A percentile compares a stretch with the other conserved stretches of the same genome.
phyloP scores from a whole-genome alignment of 495 filamentous ascomycete species.

The Monascus purpureus region DNA sequence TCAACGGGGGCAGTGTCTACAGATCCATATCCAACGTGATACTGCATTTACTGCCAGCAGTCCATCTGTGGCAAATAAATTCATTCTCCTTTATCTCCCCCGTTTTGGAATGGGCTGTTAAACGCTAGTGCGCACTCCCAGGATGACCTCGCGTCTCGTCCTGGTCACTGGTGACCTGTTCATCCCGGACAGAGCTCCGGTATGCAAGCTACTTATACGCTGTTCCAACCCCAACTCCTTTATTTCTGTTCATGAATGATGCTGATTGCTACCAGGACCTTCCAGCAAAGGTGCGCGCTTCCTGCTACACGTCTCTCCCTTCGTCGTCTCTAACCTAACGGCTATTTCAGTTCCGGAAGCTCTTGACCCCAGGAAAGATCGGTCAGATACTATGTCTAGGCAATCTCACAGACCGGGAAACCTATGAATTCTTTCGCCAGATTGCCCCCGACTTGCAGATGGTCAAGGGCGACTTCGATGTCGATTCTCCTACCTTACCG shows the following conservation, averaged over 20 bases:
- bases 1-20: too few relatives aligned
- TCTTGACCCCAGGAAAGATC: conserved; percentile 95
- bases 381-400: conserved; percentile 93
- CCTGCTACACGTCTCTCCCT: conserved; percentile 1
- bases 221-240: too few relatives aligned
- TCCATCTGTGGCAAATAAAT: too few relatives aligned
- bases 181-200: conserved; percentile 89
- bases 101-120: conserved; percentile 19
- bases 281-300: conserved; percentile 62
- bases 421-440: conserved; percentile 85
- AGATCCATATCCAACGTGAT: too few relatives aligned
- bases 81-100: conserved; percentile 1
- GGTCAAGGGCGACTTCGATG: conserved; percentile 86
- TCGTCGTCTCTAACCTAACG: conserved; percentile 6
- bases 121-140: conserved; percentile 10
- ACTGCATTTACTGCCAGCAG: too few relatives aligned
- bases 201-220: conserved; percentile 34
- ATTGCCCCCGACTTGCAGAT: conserved; percentile 91
- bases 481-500: conserved; percentile 79
- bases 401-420: conserved; percentile 88
- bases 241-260: too few relatives aligned
- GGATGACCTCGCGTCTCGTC: conserved; percentile 69
- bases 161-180: conserved; percentile 94
- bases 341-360: conserved; percentile 75
- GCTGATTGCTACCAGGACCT: conserved; percentile 49